A percentile compares a stretch with the other conserved stretches of the same genome.
phyloP scores from a whole-genome alignment of 495 filamentous ascomycete species.

The Pyrenula massariospora region DNA sequence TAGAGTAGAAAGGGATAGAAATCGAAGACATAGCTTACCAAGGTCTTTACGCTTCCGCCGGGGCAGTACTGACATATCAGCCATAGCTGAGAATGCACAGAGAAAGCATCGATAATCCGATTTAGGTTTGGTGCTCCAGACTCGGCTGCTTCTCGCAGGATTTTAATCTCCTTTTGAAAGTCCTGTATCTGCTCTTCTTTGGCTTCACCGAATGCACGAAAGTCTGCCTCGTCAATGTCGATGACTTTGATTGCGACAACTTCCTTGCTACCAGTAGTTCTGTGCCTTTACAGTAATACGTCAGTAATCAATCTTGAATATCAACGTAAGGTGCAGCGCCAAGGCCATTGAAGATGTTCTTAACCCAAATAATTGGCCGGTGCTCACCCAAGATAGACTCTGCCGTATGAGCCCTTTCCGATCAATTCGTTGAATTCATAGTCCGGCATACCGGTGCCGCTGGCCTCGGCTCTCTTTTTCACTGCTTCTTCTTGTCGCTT shows the following conservation, averaged over 20 bases:
- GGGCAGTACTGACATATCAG: conserved; percentile 93
- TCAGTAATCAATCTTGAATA: neutral
- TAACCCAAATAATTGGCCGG: neutral
- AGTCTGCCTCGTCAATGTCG: conserved; percentile 83
- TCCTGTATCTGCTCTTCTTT: conserved; percentile 74
- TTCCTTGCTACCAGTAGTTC: conserved; percentile 23
- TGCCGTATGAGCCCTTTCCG: conserved; percentile 90
- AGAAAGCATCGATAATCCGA: conserved; percentile 73
- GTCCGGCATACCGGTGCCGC: conserved; percentile 34
- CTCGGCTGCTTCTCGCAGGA: conserved; percentile 74
- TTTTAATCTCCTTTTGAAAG: conserved; percentile 78
- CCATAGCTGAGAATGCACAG: conserved; percentile 83
- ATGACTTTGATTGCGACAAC: conserved; percentile 91
- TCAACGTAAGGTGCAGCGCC: no score
- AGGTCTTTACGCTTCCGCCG: conserved; percentile 85
- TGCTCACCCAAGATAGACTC: conserved; percentile 54
- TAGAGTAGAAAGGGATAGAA: no score
- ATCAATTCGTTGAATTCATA: conserved; percentile 85
- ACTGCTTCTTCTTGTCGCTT: conserved; percentile 36
- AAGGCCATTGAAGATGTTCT: conserved; percentile 4
- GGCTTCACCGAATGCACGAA: conserved; percentile 49
- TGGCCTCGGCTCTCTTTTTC: conserved; percentile 34
- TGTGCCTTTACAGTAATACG: neutral
- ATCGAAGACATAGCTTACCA: no score
- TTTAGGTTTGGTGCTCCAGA: conserved; percentile 84